These are phyloP conservation scores for Leptographium galeiforme DNA, from an alignment of 2,329 filamentous ascomycete genomes.

Conservation along the genomic window DNA sequence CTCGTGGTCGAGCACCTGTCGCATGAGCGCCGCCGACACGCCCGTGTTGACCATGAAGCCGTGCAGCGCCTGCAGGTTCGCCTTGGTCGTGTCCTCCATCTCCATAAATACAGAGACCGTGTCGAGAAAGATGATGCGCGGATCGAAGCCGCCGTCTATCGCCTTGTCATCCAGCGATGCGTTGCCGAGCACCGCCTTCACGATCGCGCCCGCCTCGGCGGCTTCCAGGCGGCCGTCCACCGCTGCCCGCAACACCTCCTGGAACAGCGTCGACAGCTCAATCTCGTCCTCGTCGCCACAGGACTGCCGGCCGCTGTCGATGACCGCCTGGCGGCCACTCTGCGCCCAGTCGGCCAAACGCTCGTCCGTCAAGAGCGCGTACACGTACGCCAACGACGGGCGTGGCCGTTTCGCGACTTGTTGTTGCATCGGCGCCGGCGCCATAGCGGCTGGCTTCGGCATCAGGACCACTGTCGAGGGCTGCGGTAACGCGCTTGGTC, in stretches of 20 bases:
- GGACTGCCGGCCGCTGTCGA: conserved; percentile 51
- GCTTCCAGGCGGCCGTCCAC: conserved; percentile 56
- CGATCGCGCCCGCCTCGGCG: conserved; percentile 53
- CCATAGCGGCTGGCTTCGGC: background rate
- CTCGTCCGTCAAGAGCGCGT: conserved; percentile 62
- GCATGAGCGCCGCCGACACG: conserved; percentile 60
- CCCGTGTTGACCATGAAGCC: conserved; percentile 59
- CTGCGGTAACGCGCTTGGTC: background rate
- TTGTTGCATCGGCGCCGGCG: conserved; percentile 2
- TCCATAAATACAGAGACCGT: conserved; percentile 69
- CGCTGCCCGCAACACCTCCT: conserved; percentile 70
- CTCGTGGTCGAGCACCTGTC: conserved; percentile 67
- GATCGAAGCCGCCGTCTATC: conserved; percentile 37
- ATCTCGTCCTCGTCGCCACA: conserved; percentile 54
- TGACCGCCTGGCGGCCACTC: conserved; percentile 51
- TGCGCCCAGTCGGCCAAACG: conserved; percentile 51
- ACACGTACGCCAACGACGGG: conserved; percentile 41
- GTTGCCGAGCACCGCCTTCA: conserved; percentile 58
- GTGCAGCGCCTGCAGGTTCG: conserved; percentile 37
- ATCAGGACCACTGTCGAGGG: background rate
- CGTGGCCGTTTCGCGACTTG: conserved; percentile 13
- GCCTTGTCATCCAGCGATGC: conserved; percentile 27
- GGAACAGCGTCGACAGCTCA: conserved; percentile 59
- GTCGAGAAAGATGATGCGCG: conserved; percentile 66
- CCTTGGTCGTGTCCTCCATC: conserved; percentile 40